A percentile compares a stretch with the other conserved stretches of the same genome.
phyloP scores from a whole-genome alignment of 2,329 filamentous ascomycete species.

The Chalaropsis ovoidea region DNA sequence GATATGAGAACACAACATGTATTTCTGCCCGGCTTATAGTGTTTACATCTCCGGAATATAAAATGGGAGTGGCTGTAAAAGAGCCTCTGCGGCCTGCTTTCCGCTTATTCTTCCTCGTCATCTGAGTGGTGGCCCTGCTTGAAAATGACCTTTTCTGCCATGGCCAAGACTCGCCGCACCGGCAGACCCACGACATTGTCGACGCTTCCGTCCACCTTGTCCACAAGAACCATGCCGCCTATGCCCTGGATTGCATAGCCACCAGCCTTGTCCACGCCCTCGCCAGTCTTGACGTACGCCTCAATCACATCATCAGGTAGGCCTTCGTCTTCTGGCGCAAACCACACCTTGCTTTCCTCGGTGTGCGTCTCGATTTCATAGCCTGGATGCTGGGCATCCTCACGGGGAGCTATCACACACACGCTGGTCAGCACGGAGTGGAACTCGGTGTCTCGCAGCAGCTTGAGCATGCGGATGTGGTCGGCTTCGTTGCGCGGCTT shows the following conservation, averaged over 20 bases:
- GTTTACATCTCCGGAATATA: background rate
- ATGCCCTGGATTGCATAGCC: constrained; percentile 91
- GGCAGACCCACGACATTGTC: constrained; percentile 94
- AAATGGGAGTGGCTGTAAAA: background rate
- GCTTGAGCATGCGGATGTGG: constrained; percentile 73
- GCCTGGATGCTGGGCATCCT: constrained; percentile 70
- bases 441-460: constrained; percentile 61
- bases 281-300: constrained; percentile 68
- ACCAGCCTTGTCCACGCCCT: constrained; percentile 92
- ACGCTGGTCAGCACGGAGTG: constrained; percentile 85
- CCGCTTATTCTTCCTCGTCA: constrained; percentile 33
- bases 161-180: constrained; percentile 60
- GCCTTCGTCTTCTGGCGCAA: constrained; percentile 54
- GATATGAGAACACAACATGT: background rate
- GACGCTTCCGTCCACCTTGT: constrained; percentile 77
- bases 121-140: constrained; percentile 53
- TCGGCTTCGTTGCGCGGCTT: constrained; percentile 76
- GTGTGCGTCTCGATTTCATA: constrained; percentile 73
- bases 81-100: background rate
- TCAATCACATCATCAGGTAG: constrained; percentile 70
- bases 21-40: background rate
- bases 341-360: constrained; percentile 86
- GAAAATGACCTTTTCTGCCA: constrained; percentile 82
- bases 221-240: constrained; percentile 74
- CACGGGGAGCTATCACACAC: constrained; percentile 69